A percentile compares a stretch with the other conserved stretches of the same genome.
Evolutionary conservation across 2,329 filamentous ascomycete species (phyloP).

Genomic region (Aschersonia sp.): DNA sequence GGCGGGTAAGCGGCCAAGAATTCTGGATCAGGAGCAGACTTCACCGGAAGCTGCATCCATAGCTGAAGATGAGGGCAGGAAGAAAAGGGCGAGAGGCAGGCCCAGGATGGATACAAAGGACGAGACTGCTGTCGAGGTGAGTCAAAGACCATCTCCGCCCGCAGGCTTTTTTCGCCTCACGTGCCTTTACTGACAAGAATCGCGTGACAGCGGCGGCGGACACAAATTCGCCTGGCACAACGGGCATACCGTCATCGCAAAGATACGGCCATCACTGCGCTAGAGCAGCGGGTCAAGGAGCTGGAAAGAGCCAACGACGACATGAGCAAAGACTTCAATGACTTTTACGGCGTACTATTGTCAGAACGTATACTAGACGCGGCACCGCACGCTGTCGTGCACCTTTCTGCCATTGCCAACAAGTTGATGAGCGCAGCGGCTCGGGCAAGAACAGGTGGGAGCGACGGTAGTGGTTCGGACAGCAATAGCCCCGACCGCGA

Average conservation of each 20-base stretch:
- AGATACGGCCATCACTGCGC: constrained; percentile 61
- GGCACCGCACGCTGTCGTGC: constrained; percentile 40
- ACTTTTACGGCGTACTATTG: constrained; percentile 48
- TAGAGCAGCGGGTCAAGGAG: constrained; percentile 55
- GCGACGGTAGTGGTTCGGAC: constrained; percentile 3
- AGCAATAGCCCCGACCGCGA: neutral
- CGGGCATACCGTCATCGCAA: constrained; percentile 75
- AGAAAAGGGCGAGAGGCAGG: constrained; percentile 54
- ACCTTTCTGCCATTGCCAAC: constrained; percentile 41
- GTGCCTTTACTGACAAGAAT: neutral
- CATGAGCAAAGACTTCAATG: constrained; percentile 59
- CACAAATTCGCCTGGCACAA: constrained; percentile 78
- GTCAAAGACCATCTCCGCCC: constrained; percentile 11
- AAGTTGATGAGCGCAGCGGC: constrained; percentile 41
- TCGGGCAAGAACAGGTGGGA: constrained; percentile 21
- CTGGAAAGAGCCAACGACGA: constrained; percentile 57
- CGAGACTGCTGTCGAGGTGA: constrained; percentile 64
- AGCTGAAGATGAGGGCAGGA: constrained; percentile 28
- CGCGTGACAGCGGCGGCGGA: constrained; percentile 52
- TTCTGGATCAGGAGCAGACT: constrained; percentile 4
- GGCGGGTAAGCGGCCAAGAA: constrained; percentile 6
- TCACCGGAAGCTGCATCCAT: constrained; percentile 8
- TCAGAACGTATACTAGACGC: constrained; percentile 41
- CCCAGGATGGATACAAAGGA: constrained; percentile 65
- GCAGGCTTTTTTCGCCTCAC: too few species aligned